These are phyloP conservation scores for Boletus sp. DNA, from an alignment of 1,284 basidiomycete species.

Conservation along the genomic window DNA sequence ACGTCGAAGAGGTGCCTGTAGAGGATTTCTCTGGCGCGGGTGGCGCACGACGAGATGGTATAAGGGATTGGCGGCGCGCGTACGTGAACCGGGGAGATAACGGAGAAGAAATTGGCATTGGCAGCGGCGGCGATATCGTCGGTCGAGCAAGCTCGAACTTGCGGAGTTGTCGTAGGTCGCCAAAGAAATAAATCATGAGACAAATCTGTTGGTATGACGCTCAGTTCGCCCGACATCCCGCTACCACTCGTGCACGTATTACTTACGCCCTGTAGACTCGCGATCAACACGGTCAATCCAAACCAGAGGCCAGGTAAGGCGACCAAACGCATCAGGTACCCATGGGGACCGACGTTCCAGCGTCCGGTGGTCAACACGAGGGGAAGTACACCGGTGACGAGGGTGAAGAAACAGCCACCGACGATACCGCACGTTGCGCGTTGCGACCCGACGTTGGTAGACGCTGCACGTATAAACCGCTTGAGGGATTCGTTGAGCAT, in stretches of 20 bases:
- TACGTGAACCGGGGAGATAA: constrained; percentile 1
- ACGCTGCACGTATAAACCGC: constrained; percentile 70
- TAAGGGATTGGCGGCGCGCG: not conserved
- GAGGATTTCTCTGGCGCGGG: constrained; percentile 14
- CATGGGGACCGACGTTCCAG: constrained; percentile 54
- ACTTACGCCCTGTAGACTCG: constrained; percentile 65
- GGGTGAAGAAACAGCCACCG: constrained; percentile 52
- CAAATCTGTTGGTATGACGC: constrained; percentile 41
- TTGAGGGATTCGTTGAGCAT: constrained; percentile 65
- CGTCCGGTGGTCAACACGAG: constrained; percentile 32
- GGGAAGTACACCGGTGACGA: constrained; percentile 42
- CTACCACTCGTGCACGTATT: not conserved
- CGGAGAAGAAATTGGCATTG: constrained; percentile 26
- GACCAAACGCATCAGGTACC: constrained; percentile 59
- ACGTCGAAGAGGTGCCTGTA: not conserved
- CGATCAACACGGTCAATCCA: constrained; percentile 63
- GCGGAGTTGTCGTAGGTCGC: constrained; percentile 77
- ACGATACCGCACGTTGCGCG: constrained; percentile 70
- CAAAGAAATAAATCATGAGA: constrained; percentile 77
- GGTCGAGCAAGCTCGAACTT: constrained; percentile 75
- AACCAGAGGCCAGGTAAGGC: constrained; percentile 72
- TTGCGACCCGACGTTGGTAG: constrained; percentile 75
- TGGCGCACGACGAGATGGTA: constrained; percentile 20
- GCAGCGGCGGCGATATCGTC: constrained; percentile 55
- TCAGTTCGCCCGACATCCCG: constrained; percentile 3